Conservation (phyloP, 768 basidiomycete genomes). For the Lactarius akahatsu region DNA sequence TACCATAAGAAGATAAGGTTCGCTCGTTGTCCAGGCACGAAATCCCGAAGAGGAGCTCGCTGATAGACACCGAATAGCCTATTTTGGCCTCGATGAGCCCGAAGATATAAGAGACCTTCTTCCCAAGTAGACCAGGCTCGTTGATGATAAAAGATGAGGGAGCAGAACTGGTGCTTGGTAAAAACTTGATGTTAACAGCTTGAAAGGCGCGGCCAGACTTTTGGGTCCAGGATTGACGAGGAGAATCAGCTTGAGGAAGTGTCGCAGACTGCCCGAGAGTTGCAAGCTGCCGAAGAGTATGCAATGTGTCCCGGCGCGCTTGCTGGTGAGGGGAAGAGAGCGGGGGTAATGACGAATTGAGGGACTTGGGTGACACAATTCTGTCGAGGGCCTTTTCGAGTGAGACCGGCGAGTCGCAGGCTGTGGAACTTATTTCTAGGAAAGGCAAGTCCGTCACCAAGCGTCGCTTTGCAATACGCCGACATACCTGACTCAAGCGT, state of each 20-base stretch:
- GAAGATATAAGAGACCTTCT: background rate
- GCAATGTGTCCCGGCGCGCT: no score
- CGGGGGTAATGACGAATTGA: no score
- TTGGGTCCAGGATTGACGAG: no score
- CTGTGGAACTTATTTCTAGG: background rate
- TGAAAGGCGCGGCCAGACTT: background rate
- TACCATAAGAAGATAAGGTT: background rate
- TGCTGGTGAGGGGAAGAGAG: no score
- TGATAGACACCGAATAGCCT: background rate
- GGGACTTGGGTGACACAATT: background rate
- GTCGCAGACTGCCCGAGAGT: background rate
- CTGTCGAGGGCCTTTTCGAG: no score
- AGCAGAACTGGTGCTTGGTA: background rate
- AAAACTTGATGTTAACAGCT: conserved; percentile 4
- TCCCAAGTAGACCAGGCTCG: background rate
- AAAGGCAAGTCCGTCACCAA: background rate
- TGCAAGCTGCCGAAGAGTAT: no score
- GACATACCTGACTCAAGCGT: conserved; percentile 5
- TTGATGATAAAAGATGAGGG: background rate
- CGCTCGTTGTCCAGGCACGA: background rate
- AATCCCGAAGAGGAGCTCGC: background rate
- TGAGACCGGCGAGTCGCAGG: background rate
- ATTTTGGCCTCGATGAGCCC: background rate
- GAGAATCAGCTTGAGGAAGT: no score
- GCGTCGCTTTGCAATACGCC: background rate